Base-by-base conservation (phyloP, 805 yeast species). In the Schwanniomyces sp. region DNA sequence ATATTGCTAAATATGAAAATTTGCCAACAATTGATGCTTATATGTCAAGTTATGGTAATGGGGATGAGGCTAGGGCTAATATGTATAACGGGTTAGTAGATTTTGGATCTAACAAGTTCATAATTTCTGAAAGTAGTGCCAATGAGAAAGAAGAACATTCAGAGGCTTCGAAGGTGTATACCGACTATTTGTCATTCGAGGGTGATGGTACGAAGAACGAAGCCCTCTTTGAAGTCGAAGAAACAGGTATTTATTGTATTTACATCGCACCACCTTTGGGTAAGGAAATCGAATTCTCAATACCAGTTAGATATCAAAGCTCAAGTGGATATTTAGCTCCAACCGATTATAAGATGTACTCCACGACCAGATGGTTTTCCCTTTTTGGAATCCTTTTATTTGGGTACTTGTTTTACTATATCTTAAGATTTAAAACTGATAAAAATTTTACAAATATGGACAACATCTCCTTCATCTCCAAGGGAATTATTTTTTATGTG, bases 171-270 rank as follows among this genome's bases (percentile, higher is more conserved):
- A 21, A 21, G 3, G 24, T 21, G 24, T 21, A 21, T 39, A 52
- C 46, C 40, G 59, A 43, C 36, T 46, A 44, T 17, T 27, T 52
- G 7, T 34, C 46, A 8, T 26, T 47, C 18, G 48, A 41, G 8
- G 27, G 25, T n/a, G 34, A 45, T 10, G 45, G 40, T 7, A n/a
- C n/a, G 41, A 43, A 5, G 47, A 42, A 14, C 21, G 36, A 4
- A 11, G 25, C 14, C 49, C 46, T 16, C 45, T 38, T 11, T 55
- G 49, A 47, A 1, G 61, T 61, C 14, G 45, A 54, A 9, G 50
- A 56, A 40, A 47, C 63, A 1, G 72, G 72, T 1, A 40, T 55
- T 17, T 67, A 66, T 48, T 67, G 72, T 52, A 63, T 64, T 8
- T 67, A 64, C 44, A 48, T 63, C 28, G 64, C 61, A 4, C 63